Evolutionary conservation across 257 asterid genomes (phyloP), one percentile per base, ranked within the genome.

Genomic region (Ballota nigra): DNA sequence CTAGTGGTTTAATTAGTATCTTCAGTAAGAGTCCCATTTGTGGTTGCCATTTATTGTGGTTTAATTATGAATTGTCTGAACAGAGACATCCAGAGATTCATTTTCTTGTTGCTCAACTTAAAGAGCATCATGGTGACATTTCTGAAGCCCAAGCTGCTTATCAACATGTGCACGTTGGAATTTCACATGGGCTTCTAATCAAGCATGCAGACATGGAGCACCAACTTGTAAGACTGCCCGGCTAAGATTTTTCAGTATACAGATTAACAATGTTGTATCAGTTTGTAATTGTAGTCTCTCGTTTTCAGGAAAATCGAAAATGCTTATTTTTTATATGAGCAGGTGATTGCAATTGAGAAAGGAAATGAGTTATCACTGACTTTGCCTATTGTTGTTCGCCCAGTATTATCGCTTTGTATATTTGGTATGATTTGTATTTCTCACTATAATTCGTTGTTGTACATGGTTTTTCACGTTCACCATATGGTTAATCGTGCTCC

Each of bases 71-170:
- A 70, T 38, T 34, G 31, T 74, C 36, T 76, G 74, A 73, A 76
- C 96, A 89, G 98, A 87, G 97, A 82, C 96, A 86, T 72, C 98
- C 98, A 26, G 98, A 92, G 88, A 95, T 95, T 77, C 97, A 95
- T 80, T 95, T 95, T n/a, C 90, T 95, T 79, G 87, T 96, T 79
- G 97, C 97, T 66, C 85, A 89, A 66, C 88, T 95, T 74, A 87
- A 83, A 65, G 98, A 92, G 83, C 95, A 92, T 73, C 96, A 82
- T 66, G 88, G 81, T 16, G 98, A 92, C 75, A 79, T 89, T 47
- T 73, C 91, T 24, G 96, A 93, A 77, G 96, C 99, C 65, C 91
- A 86, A 43, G 91, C 97, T 78, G 85, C 99, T 58, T 92, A 88
- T 84, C 96, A 89, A 77, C 93, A 85, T 68, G 97, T 92, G 73